Conservation (phyloP, 495 filamentous ascomycete genomes). For the Penicillium robsamsonii region DNA sequence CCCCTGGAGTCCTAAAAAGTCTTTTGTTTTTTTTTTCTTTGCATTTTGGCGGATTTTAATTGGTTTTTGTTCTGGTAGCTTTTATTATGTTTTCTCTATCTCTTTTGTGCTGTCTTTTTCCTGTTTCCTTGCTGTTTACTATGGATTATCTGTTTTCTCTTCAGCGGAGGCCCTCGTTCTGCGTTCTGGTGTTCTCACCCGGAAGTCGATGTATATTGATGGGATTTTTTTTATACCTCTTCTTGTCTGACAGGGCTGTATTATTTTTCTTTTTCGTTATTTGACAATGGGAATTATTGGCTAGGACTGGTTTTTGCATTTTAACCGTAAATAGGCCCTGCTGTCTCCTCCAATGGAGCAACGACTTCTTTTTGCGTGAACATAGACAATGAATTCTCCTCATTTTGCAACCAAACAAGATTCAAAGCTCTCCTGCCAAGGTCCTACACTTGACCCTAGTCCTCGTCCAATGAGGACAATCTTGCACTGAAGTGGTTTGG, state of each 20-base stretch:
- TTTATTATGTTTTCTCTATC: constrained; percentile 5
- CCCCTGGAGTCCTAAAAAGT: constrained; percentile 30
- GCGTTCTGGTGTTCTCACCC: constrained; percentile 21
- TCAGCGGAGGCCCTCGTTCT: constrained; percentile 21
- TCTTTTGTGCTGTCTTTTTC: constrained; percentile 7
- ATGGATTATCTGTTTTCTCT: constrained; percentile 7
- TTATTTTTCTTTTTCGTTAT: constrained; percentile 27
- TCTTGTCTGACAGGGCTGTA: constrained; percentile 35
- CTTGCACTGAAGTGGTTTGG: constrained; percentile 54
- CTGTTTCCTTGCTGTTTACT: constrained; percentile 10
- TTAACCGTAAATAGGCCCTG: constrained; percentile 1
- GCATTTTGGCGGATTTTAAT: constrained; percentile 21
- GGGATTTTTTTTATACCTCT: constrained; percentile 22
- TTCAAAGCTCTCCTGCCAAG: constrained; percentile 38
- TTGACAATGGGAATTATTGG: constrained; percentile 22
- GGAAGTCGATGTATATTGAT: constrained; percentile 32
- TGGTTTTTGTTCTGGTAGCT: constrained; percentile 3
- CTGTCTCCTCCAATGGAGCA: not conserved
- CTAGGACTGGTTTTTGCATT: constrained; percentile 2
- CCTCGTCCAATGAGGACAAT: constrained; percentile 77
- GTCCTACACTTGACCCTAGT: constrained; percentile 37
- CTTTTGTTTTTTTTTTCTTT: constrained; percentile 19
- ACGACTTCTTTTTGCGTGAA: not conserved
- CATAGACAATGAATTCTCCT: constrained; percentile 2
- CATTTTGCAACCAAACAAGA: constrained; percentile 24